phyloP scores from a whole-genome alignment of 2,329 filamentous ascomycete species.

The Xylaria sp. region DNA sequence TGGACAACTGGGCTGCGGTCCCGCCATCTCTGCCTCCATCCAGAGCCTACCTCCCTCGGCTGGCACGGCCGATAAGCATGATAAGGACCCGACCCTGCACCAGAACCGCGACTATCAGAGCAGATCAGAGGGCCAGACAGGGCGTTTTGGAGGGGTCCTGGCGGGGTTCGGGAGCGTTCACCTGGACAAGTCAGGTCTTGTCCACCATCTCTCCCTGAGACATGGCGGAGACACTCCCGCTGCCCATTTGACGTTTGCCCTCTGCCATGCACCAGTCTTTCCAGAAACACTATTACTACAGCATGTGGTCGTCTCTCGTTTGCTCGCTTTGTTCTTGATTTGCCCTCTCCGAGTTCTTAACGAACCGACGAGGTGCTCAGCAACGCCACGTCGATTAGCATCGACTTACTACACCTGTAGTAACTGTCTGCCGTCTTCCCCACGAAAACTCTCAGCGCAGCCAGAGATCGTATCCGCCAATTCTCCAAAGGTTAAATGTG shows the following conservation, averaged over 20 bases:
- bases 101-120: not conserved
- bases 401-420: too few relatives aligned
- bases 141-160: slow-evolving; percentile 14
- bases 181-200: slow-evolving; percentile 39
- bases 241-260: slow-evolving; percentile 3
- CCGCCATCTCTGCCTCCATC: slow-evolving; percentile 13
- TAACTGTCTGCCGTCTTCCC: not conserved
- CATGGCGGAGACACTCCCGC: slow-evolving; percentile 15
- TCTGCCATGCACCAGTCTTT: not conserved
- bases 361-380: slow-evolving; percentile 8
- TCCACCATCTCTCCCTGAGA: slow-evolving; percentile 25
- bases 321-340: slow-evolving; percentile 5
- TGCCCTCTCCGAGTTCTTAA: not conserved
- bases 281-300: not conserved
- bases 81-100: slow-evolving; percentile 9
- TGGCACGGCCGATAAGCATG: slow-evolving; percentile 18
- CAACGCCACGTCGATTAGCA: slow-evolving; percentile 10
- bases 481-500: slow-evolving; percentile 2
- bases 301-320: slow-evolving; percentile 15
- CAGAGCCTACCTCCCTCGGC: not conserved
- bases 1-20: not conserved
- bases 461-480: too few relatives aligned
- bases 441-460: too few relatives aligned
- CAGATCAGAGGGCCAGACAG: not conserved
- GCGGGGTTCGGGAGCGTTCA: slow-evolving; percentile 28